A percentile compares a stretch with the other conserved stretches of the same genome.
Conservation (phyloP, 208 protist species). For the Leishmania mexicana region DNA sequence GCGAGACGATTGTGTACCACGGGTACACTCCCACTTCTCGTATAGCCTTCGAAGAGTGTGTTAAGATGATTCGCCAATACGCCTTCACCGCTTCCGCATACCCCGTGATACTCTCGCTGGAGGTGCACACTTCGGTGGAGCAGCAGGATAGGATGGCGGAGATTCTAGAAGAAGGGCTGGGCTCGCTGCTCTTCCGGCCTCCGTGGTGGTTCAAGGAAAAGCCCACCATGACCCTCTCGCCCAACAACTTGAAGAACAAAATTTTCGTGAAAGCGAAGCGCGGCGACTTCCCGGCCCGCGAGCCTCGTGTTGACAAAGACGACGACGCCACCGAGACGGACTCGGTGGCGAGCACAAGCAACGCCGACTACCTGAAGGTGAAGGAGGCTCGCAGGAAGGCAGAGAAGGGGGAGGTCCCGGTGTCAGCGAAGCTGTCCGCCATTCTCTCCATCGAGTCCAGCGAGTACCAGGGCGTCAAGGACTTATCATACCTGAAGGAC, state of each 20-base stretch:
- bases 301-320: conserved; percentile 46
- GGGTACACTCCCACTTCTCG: conserved; percentile 79
- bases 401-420: conserved; percentile 31
- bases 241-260: conserved; percentile 52
- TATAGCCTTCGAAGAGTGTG: conserved; percentile 64
- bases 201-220: conserved; percentile 41
- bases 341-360: conserved; percentile 6
- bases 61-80: conserved; percentile 62
- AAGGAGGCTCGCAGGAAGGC: conserved; percentile 22
- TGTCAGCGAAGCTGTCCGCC: conserved; percentile 46
- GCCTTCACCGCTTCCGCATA: conserved; percentile 69
- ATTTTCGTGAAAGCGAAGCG: conserved; percentile 73
- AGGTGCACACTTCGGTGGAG: conserved; percentile 63
- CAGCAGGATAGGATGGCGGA: conserved; percentile 83
- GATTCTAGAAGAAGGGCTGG: conserved; percentile 59
- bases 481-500: conserved; percentile 55
- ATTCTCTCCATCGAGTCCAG: conserved; percentile 69
- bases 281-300: conserved; percentile 20
- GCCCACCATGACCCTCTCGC: conserved; percentile 50
- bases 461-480: conserved; percentile 59
- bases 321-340: conserved; percentile 34
- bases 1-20: conserved; percentile 84
- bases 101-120: conserved; percentile 83
- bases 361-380: conserved; percentile 31
- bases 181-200: conserved; percentile 52